phyloP scores from a whole-genome alignment of 768 basidiomycete species.

The Podaxis carcinomalis region DNA sequence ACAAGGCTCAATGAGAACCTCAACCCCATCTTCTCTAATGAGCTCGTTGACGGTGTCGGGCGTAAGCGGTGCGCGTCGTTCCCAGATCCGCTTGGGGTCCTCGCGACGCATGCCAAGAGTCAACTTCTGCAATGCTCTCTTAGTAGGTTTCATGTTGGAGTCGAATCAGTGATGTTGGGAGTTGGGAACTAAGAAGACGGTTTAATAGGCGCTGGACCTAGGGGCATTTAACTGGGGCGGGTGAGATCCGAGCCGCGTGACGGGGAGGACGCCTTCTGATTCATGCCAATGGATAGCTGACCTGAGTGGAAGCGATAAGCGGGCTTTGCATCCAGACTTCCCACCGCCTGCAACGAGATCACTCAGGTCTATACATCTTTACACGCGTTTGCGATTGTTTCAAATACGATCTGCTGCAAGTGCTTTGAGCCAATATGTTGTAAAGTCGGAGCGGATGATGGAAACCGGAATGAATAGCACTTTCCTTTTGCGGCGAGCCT shows the following conservation, averaged over 20 bases:
- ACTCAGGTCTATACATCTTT: not conserved
- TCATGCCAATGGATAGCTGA: not conserved
- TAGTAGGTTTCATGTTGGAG: not conserved
- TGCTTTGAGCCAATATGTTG: not conserved
- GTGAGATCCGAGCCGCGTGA: slow-evolving; percentile 14
- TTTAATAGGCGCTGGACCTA: not conserved
- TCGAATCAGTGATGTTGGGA: not conserved
- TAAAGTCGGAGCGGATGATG: not conserved
- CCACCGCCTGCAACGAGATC: not conserved
- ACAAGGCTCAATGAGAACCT: slow-evolving; percentile 75
- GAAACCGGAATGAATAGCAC: not conserved
- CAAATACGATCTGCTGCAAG: not conserved
- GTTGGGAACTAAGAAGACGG: not conserved
- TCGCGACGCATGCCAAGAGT: slow-evolving; percentile 47
- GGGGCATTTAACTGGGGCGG: slow-evolving; percentile 3
- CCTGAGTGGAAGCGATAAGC: not conserved
- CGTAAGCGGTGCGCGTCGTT: slow-evolving; percentile 78
- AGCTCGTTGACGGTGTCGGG: slow-evolving; percentile 68
- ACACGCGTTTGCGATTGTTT: not conserved
- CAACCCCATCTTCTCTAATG: slow-evolving; percentile 47
- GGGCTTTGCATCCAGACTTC: not conserved
- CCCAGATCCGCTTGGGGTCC: slow-evolving; percentile 80
- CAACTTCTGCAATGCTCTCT: slow-evolving; percentile 6
- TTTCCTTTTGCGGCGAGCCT: not conserved
- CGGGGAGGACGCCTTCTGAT: not conserved